Evolutionary conservation across 345 rosid species (phyloP).

Genomic region (Salix caprea): DNA sequence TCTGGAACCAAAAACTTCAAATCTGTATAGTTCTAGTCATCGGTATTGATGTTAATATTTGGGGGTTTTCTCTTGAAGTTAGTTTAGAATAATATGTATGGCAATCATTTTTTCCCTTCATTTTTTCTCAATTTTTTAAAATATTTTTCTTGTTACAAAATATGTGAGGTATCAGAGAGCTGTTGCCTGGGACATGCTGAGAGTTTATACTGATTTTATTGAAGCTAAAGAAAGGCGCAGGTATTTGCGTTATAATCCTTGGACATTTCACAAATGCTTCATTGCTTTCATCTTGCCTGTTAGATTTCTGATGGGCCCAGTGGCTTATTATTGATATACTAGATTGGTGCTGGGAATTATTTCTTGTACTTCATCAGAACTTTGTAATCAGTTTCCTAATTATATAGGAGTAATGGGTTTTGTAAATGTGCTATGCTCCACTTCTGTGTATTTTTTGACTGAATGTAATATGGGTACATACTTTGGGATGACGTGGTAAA

Average conservation of each 20-base stretch:
- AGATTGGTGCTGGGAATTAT: neutral
- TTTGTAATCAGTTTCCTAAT: neutral
- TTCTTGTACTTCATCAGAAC: neutral
- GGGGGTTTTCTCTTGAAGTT: neutral
- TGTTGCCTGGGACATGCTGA: constrained; percentile 95
- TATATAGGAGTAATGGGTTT: neutral
- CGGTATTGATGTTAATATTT: neutral
- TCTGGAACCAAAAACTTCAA: neutral
- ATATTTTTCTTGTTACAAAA: neutral
- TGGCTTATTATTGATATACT: neutral
- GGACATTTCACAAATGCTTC: neutral
- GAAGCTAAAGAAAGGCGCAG: constrained; percentile 77
- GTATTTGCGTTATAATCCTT: constrained; percentile 34
- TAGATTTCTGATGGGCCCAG: neutral
- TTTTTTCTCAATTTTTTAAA: neutral
- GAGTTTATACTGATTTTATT: constrained; percentile 74
- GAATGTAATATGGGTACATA: neutral
- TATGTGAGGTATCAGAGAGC: constrained; percentile 53
- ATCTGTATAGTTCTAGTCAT: neutral
- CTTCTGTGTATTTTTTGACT: neutral
- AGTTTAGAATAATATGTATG: neutral
- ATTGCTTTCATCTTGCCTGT: neutral
- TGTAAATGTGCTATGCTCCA: neutral
- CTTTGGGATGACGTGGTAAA: neutral
- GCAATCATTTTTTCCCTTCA: neutral